Base-by-base conservation (phyloP, 257 asterid genomes). In the Penstemon newberryi region DNA sequence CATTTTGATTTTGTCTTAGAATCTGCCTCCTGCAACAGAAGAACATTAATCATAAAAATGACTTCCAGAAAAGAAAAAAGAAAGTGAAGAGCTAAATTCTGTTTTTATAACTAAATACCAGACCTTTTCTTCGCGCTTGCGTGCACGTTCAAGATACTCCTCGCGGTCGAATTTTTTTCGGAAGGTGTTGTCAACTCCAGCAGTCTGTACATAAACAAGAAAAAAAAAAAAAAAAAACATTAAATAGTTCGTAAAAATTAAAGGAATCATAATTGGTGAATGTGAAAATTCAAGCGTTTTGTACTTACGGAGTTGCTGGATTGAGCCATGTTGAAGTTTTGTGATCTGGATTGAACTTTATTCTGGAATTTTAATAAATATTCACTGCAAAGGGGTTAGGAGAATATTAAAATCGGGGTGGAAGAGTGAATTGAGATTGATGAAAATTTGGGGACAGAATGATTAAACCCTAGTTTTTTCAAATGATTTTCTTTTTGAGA, bases 91-190 rank as follows among this genome's bases (percentile, higher is more conserved):
- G 15, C 4, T 9, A 67, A 45, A 9, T 11, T 36, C 12, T 56
- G 33, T 11, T 53, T 47, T 40, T 15, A 63, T 33, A 39, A 19
- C 9, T 43, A 37, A 63, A 25, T 46, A 38, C n/a, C 71, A 61
- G 4, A 84, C 99, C 91, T 82, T 85, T 55, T 89, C 96, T 83
- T 94, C 96, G 13, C 99, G 96, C 47, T 83, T 89, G 54, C 97
- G 96, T 63, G 99, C 99, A 18, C 99, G 97, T 56, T 94, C 84
- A 75, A 87, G 81, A 79, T 87, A 89, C 81, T 87, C 99, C 79
- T 94, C 99, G 15, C 91, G 79, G 51, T 91, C 99, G 77, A 94
- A 91, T 74, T 94, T 93, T 79, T 58, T 91, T 4, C 97, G 82
- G 43, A 89, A 94, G 68, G 97, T 94, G 82, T 94, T 94, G 76